Evolutionary conservation across 257 asterid genomes (phyloP).

Genomic region (Cordia subcordata): DNA sequence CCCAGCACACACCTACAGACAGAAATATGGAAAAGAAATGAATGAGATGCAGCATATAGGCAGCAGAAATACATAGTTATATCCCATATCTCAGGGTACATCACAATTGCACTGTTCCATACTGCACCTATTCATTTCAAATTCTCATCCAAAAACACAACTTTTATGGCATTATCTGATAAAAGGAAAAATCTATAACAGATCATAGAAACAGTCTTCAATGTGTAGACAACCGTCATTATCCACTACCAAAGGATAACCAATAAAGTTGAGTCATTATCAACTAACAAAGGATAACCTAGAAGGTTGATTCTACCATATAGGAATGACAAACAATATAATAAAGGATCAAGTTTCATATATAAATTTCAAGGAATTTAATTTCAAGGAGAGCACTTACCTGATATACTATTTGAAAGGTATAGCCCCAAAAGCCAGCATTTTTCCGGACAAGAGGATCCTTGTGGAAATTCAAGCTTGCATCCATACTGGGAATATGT

Average conservation of each 20-base stretch:
- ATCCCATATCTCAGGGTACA: too few relatives aligned
- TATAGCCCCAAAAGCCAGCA: constrained; percentile 59
- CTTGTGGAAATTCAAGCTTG: constrained; percentile 23
- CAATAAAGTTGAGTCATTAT: too few relatives aligned
- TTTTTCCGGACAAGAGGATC: constrained; percentile 28
- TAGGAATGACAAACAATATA: background rate
- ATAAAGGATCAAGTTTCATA: background rate
- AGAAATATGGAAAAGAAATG: constrained; percentile 17
- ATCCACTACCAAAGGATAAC: too few relatives aligned
- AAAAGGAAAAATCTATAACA: background rate
- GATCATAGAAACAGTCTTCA: background rate
- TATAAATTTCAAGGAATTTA: background rate
- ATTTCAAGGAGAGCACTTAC: constrained; percentile 29
- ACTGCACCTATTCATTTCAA: background rate
- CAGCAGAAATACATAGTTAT: too few relatives aligned
- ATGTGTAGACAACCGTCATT: background rate
- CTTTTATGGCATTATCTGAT: background rate
- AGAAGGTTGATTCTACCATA: too few relatives aligned
- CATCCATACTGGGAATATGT: constrained; percentile 15
- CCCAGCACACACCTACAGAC: constrained; percentile 63
- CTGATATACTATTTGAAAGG: constrained; percentile 74
- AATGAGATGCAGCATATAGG: background rate
- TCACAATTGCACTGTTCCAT: background rate
- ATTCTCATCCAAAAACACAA: background rate
- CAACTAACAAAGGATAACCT: too few relatives aligned